These are phyloP conservation scores for Microdochium bolleyi DNA, from an alignment of 2,329 filamentous ascomycete species.

Conservation along the genomic window DNA sequence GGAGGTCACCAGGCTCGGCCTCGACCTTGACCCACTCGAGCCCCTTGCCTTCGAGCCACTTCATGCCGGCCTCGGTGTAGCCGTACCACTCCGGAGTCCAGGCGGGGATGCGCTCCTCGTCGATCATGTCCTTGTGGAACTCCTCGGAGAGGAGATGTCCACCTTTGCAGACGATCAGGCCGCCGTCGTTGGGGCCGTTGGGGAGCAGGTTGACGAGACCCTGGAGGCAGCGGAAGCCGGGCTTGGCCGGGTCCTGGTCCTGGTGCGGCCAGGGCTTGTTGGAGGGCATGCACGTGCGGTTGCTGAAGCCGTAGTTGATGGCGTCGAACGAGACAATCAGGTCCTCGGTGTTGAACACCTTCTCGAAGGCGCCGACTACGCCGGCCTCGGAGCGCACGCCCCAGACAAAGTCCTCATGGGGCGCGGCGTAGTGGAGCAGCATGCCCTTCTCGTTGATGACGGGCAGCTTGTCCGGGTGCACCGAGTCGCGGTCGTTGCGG, in stretches of 20 bases:
- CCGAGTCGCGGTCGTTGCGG: conserved; percentile 21
- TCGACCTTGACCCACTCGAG: conserved; percentile 25
- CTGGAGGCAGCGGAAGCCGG: conserved; percentile 41
- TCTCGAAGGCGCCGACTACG: conserved; percentile 34
- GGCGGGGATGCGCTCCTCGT: conserved; percentile 22
- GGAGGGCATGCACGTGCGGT: conserved; percentile 16
- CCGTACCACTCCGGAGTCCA: conserved; percentile 25
- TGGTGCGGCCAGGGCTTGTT: conserved; percentile 37
- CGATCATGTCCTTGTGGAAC: conserved; percentile 22
- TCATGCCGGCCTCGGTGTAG: conserved; percentile 24
- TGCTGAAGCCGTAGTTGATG: conserved; percentile 33
- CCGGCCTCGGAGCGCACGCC: conserved; percentile 36
- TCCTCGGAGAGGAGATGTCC: conserved; percentile 17
- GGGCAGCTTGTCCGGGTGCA: conserved; percentile 21
- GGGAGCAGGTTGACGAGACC: conserved; percentile 36
- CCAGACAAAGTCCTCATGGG: conserved; percentile 41
- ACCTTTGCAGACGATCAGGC: conserved; percentile 22
- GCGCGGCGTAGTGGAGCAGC: conserved; percentile 34
- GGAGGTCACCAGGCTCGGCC: conserved; percentile 32
- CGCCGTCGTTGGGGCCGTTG: conserved; percentile 23
- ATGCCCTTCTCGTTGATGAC: conserved; percentile 40
- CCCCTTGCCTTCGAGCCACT: conserved; percentile 24
- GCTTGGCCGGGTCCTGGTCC: conserved; percentile 32
- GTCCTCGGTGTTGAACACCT: conserved; percentile 35
- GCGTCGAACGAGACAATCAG: conserved; percentile 41